phyloP scores from a whole-genome alignment of 2,329 filamentous ascomycete genomes.

The Thielaviopsis punctulata region DNA sequence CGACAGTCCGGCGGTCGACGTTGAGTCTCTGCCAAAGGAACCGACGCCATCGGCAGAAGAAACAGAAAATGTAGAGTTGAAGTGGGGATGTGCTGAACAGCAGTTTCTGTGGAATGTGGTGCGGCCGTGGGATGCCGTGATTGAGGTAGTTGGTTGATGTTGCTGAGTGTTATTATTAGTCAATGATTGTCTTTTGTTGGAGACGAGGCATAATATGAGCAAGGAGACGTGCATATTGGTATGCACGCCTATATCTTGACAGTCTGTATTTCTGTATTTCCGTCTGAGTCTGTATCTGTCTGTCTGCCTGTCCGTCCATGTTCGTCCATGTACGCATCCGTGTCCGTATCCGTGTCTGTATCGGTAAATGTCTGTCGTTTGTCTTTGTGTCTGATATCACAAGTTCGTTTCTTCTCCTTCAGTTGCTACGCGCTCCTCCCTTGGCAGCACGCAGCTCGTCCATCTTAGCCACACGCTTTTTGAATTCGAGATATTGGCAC shows the following conservation, averaged over 20 bases:
- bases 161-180: not conserved
- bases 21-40: no score
- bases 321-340: no score
- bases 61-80: no score
- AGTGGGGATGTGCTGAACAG: no score
- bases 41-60: no score
- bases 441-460: conserved; percentile 81
- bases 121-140: not conserved
- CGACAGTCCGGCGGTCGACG: no score
- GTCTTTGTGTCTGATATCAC: not conserved
- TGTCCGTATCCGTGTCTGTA: no score
- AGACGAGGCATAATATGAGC: not conserved
- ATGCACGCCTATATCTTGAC: not conserved
- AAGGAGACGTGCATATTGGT: not conserved
- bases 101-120: not conserved
- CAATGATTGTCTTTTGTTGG: not conserved
- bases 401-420: conserved; percentile 14
- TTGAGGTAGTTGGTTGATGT: not conserved
- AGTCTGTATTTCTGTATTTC: not conserved
- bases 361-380: no score
- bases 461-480: conserved; percentile 97
- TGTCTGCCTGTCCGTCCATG: not conserved
- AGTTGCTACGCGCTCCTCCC: conserved; percentile 74
- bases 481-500: conserved; percentile 98
- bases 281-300: no score